Percentiles rank a stretch among this genome's conserved stretches.
Conservation (phyloP, 768 basidiomycete genomes). For the Dictyophora rubrovolvata region DNA sequence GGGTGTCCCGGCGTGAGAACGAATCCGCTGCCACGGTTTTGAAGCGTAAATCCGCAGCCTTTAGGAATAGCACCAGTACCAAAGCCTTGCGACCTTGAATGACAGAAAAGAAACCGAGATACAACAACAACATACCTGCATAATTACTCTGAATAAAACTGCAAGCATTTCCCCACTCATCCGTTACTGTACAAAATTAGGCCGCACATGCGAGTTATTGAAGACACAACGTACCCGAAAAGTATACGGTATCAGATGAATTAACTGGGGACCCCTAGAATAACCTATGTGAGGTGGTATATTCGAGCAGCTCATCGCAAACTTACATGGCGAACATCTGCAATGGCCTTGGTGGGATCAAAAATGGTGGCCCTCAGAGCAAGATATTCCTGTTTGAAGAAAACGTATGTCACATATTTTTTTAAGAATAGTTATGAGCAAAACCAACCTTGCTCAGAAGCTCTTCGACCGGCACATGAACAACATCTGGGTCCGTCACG, state of each 20-base stretch:
- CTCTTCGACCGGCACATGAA: constrained; percentile 67
- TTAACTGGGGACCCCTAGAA: constrained; percentile 67
- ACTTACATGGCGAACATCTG: constrained; percentile 55
- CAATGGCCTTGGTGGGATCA: constrained; percentile 54
- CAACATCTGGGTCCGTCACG: constrained; percentile 82
- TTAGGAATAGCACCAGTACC: constrained; percentile 90
- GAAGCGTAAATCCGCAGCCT: constrained; percentile 92
- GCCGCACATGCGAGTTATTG: background rate
- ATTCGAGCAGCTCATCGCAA: constrained; percentile 2
- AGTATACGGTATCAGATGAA: constrained; percentile 92
- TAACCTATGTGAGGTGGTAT: constrained; percentile 1
- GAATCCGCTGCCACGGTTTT: constrained; percentile 88
- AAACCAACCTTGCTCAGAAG: constrained; percentile 68
- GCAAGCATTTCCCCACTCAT: constrained; percentile 84
- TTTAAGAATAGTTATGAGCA: background rate
- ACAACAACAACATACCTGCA: constrained; percentile 38
- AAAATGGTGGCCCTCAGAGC: constrained; percentile 71
- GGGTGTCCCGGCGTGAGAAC: constrained; percentile 71
- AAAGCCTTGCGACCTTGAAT: constrained; percentile 46
- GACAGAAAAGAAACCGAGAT: background rate
- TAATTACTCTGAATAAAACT: constrained; percentile 88
- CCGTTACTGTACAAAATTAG: constrained; percentile 41
- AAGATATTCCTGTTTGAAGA: constrained; percentile 61
- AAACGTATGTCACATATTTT: background rate
- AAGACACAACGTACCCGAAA: constrained; percentile 49